Base-by-base conservation (phyloP, 2,329 filamentous ascomycete genomes). In the Cladorrhinum sp. region DNA sequence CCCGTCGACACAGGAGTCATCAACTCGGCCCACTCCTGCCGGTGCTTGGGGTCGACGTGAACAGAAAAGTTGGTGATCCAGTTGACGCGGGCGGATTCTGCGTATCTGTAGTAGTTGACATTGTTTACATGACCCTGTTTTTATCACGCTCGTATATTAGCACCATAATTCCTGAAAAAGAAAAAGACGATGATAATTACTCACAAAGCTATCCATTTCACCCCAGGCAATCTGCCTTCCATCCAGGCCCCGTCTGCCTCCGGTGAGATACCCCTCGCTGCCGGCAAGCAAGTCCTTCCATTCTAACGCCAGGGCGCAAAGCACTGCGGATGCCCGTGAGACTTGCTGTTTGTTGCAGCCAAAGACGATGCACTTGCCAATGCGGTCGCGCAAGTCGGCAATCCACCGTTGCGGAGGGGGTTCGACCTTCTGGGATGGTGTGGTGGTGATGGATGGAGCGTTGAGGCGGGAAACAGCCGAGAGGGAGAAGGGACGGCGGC, bases 121-220 rank as follows among this genome's bases (percentile, higher is more conserved):
- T 96, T 96, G 73, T 96, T 96, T 53, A 96, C 89, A 73, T 96
- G 92, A 53, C 86, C 85, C 86, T 77, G 53, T 7, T 70, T 72
- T 74, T 32, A 59, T 10, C 4, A 29, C 4, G 10, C 36, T 41
- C 12, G 10, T 41, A 13, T 41, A 41, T 41, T 13, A 41, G 36
- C 36, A 41, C 16, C 36, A 41, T 16, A 6, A 4, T 29, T 29
- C 10, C 5, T 29, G n/a, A n/a, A n/a, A n/a, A 29, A 4, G 5
- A 29, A 29, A 29, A 29, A 52, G 25, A 27, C 22, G 1, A 25
- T 2, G 36, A n/a, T 32, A 32, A 13, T 4, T 16, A 45, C 75
- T 54, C 68, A 75, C 73, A 65, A 76, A 73, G 66, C 77, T 74
- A 76, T 91, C 90, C 89, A 92, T 91, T 73, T 96, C 92, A 27